phyloP scores from a whole-genome alignment of 257 asterid genomes.

The Solanum phureja region DNA sequence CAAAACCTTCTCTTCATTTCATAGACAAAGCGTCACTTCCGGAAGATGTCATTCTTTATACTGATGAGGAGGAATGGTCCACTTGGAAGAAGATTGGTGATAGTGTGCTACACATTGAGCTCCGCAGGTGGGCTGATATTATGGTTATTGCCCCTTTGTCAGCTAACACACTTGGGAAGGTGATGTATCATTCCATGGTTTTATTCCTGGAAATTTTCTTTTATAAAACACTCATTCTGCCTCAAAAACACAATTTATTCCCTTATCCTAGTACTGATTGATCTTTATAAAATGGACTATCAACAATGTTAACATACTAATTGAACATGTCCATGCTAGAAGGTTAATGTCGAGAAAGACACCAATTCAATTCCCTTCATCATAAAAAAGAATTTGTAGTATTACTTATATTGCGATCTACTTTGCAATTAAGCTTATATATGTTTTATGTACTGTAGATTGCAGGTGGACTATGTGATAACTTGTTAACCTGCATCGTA shows the following conservation, averaged over 20 bases:
- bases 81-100: constrained; percentile 73
- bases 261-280: not conserved
- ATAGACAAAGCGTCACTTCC: constrained; percentile 59
- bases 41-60: constrained; percentile 48
- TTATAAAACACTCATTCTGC: not conserved
- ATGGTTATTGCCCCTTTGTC: constrained; percentile 93
- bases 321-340: not conserved
- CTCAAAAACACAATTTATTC: not conserved
- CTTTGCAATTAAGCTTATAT: not conserved
- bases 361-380: not conserved
- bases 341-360: not conserved
- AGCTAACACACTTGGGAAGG: constrained; percentile 95
- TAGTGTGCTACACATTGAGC: constrained; percentile 72
- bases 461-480: constrained; percentile 94
- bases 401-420: not conserved
- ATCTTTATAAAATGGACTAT: not conserved
- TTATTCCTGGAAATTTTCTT: not conserved
- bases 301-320: not conserved
- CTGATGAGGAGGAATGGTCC: constrained; percentile 89
- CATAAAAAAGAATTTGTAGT: not conserved
- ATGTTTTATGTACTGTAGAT: constrained; percentile 22
- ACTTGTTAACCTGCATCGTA: constrained; percentile 75
- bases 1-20: constrained; percentile 68
- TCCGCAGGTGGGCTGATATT: constrained; percentile 81
- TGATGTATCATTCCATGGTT: constrained; percentile 3